A percentile compares a stretch with the other conserved stretches of the same genome.
Evolutionary conservation across 352 stramenopile species (phyloP).

Genomic region (Pythium sp.): DNA sequence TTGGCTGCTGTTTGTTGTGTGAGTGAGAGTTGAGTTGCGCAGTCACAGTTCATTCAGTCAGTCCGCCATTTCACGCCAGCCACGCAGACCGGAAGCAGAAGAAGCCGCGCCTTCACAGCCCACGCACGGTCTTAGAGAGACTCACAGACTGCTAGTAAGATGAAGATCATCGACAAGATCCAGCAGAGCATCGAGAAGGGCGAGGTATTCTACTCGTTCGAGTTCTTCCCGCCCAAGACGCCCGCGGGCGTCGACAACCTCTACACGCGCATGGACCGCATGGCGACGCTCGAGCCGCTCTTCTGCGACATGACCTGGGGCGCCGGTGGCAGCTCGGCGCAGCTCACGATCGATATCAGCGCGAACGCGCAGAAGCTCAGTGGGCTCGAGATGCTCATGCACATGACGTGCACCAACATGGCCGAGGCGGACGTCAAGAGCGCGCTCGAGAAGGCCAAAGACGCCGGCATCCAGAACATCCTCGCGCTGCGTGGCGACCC

Average conservation of each 20-base stretch:
- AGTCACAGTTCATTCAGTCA: neutral
- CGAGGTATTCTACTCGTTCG: constrained; percentile 95
- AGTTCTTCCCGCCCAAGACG: constrained; percentile 99
- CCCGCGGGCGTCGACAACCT: constrained; percentile 96
- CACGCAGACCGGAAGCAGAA: constrained; percentile 6
- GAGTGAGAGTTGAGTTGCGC: neutral
- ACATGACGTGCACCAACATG: constrained; percentile 99
- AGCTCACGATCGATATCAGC: constrained; percentile 95
- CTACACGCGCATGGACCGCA: constrained; percentile 95
- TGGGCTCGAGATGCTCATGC: constrained; percentile 92
- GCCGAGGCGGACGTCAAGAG: constrained; percentile 89
- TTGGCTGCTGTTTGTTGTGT: neutral
- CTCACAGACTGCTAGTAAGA: constrained; percentile 15
- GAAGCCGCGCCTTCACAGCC: neutral
- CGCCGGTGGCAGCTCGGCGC: constrained; percentile 94
- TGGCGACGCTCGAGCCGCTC: constrained; percentile 92
- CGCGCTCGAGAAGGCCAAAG: constrained; percentile 89
- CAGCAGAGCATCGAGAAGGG: constrained; percentile 69
- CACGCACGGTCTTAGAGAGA: neutral
- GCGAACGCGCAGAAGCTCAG: constrained; percentile 91
- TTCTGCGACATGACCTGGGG: constrained; percentile 99
- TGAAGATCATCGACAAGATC: constrained; percentile 92
- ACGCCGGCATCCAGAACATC: constrained; percentile 98
- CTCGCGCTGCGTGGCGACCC: constrained; percentile 97
- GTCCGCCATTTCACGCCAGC: constrained; percentile 12